phyloP scores from a whole-genome alignment of 139 green algal genomes.

The Tetratostichococcus sp. region DNA sequence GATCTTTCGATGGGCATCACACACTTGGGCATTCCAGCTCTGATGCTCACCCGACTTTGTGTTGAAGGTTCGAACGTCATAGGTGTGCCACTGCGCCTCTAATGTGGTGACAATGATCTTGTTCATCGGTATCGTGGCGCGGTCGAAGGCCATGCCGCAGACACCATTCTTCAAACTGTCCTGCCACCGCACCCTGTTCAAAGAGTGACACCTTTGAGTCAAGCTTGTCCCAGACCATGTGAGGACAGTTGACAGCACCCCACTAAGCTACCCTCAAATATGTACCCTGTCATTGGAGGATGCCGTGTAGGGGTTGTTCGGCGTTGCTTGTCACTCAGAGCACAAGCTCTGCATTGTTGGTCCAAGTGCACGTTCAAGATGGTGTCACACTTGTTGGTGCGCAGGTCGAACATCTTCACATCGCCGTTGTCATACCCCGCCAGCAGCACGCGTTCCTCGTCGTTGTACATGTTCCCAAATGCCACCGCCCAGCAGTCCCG shows the following conservation, averaged over 20 bases:
- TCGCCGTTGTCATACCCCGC: conserved; percentile 87
- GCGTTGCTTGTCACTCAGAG: too few relatives aligned
- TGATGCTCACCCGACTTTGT: conserved; percentile 25
- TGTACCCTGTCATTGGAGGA: too few relatives aligned
- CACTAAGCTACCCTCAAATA: too few relatives aligned
- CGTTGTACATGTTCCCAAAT: conserved; percentile 2
- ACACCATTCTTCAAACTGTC: conserved; percentile 82
- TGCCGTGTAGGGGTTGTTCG: too few relatives aligned
- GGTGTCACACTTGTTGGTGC: conserved; percentile 27
- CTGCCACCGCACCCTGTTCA: conserved; percentile 57
- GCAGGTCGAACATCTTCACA: conserved; percentile 86
- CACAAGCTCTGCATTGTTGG: too few relatives aligned
- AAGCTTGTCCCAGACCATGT: too few relatives aligned
- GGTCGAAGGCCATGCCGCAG: conserved; percentile 85
- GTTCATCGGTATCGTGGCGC: conserved; percentile 93
- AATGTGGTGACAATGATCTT: conserved; percentile 84
- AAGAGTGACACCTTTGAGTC: too few relatives aligned
- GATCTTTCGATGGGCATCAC: too few relatives aligned
- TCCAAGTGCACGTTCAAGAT: background rate
- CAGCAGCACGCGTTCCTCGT: conserved; percentile 73
- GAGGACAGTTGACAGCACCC: too few relatives aligned
- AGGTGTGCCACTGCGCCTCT: conserved; percentile 78
- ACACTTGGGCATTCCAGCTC: too few relatives aligned
- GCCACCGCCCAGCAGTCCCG: conserved; percentile 83
- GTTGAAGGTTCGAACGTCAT: conserved; percentile 79